Conservation (phyloP, 73 alveolate species). For the Stentor coeruleus region DNA sequence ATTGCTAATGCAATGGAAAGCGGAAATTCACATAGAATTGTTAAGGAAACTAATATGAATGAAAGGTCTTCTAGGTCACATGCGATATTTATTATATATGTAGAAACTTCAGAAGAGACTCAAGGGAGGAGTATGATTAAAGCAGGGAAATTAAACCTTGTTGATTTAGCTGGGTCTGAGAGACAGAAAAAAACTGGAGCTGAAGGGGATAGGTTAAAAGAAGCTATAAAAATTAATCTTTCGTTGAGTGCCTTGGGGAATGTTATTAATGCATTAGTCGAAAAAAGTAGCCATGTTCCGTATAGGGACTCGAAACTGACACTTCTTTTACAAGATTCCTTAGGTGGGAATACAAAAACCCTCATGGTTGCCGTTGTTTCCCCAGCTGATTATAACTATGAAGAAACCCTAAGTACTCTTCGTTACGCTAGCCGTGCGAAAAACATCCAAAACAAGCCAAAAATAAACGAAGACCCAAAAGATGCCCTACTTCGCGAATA, state of each 20-base stretch:
- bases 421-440: conserved; percentile 86
- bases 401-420: conserved; percentile 82
- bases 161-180: conserved; percentile 93
- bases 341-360: conserved; percentile 89
- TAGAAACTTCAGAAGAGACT: conserved; percentile 72
- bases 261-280: conserved; percentile 82
- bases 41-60: conserved; percentile 94
- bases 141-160: conserved; percentile 92
- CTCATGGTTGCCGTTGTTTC: conserved; percentile 87
- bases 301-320: conserved; percentile 84
- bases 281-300: conserved; percentile 74
- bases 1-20: conserved; percentile 62
- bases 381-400: conserved; percentile 88
- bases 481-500: conserved; percentile 77
- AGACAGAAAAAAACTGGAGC: conserved; percentile 89
- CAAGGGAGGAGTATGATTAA: conserved; percentile 54
- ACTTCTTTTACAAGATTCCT: conserved; percentile 69
- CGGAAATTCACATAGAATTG: conserved; percentile 88
- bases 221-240: conserved; percentile 84
- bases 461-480: conserved; percentile 87
- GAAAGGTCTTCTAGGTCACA: conserved; percentile 88
- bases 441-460: conserved; percentile 79
- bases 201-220: conserved; percentile 85
- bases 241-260: conserved; percentile 84
- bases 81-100: conserved; percentile 85